Conservation (phyloP, 768 basidiomycete species). For the Clitopilus passeckerianus region DNA sequence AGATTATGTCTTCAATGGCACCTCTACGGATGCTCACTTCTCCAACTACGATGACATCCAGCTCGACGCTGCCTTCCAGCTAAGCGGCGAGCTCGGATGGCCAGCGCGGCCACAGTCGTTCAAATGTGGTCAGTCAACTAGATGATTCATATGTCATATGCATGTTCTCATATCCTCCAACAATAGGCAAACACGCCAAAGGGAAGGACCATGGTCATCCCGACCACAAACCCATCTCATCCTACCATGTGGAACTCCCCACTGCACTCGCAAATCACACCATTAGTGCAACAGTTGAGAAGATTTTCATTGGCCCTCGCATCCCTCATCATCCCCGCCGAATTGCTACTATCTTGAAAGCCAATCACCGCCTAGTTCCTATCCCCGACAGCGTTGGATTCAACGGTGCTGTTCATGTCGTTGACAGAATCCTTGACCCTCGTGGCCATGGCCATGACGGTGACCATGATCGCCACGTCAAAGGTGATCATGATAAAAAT, state of each 20-base stretch:
- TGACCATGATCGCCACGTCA: constrained; percentile 1
- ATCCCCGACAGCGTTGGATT: constrained; percentile 43
- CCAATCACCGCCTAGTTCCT: constrained; percentile 31
- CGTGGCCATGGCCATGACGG: constrained; percentile 16
- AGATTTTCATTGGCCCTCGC: constrained; percentile 34
- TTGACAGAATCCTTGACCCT: constrained; percentile 37
- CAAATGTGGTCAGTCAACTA: not conserved
- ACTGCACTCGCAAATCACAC: constrained; percentile 39
- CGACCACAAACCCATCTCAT: constrained; percentile 23
- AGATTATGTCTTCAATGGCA: constrained; percentile 28
- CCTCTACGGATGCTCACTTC: constrained; percentile 1
- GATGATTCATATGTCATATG: not conserved
- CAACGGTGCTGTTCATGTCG: constrained; percentile 55
- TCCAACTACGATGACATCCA: not conserved
- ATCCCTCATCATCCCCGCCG: constrained; percentile 26
- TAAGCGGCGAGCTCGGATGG: not conserved
- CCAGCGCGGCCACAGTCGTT: not conserved
- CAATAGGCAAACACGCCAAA: not conserved
- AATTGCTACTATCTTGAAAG: constrained; percentile 31
- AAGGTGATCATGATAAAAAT: constrained; percentile 1
- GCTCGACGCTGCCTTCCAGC: not conserved
- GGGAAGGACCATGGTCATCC: constrained; percentile 3
- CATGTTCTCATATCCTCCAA: not conserved
- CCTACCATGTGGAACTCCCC: constrained; percentile 29
- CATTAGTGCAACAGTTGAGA: constrained; percentile 42